phyloP scores from a whole-genome alignment of 306 rosid species.

The Vigna mungo region DNA sequence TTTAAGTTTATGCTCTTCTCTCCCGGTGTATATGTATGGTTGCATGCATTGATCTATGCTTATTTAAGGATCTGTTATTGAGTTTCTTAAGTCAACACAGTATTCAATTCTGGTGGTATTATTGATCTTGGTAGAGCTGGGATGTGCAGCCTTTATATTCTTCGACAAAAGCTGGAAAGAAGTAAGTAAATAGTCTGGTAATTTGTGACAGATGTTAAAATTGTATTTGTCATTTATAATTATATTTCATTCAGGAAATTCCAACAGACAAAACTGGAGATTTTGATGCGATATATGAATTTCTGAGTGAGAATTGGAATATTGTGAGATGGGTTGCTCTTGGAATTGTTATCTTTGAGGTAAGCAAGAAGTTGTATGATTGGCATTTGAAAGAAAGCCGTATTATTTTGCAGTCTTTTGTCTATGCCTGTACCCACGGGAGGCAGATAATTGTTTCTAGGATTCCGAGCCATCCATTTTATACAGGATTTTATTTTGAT shows the following conservation, averaged over 20 bases:
- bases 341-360: conserved; percentile 92
- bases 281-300: conserved; percentile 72
- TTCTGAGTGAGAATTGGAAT: conserved; percentile 77
- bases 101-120: conserved; percentile 77
- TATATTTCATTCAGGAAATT: conserved; percentile 67
- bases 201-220: conserved; percentile 37
- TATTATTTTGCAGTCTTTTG: too few species aligned
- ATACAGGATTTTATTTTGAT: background rate
- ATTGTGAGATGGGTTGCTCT: conserved; percentile 90
- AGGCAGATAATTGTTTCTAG: background rate
- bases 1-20: background rate
- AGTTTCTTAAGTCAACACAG: conserved; percentile 78
- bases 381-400: conserved; percentile 9
- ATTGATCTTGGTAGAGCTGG: conserved; percentile 83
- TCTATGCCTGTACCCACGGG: background rate
- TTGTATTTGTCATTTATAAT: conserved; percentile 40
- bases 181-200: conserved; percentile 52
- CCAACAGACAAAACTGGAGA: conserved; percentile 83
- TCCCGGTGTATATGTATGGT: background rate
- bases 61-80: conserved; percentile 18
- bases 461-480: background rate
- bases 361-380: conserved; percentile 44
- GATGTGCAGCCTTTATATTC: conserved; percentile 85
- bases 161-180: conserved; percentile 91
- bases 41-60: background rate